These are phyloP conservation scores for Rubia peregrina DNA, from an alignment of 305 asterid species.

Conservation along the genomic window DNA sequence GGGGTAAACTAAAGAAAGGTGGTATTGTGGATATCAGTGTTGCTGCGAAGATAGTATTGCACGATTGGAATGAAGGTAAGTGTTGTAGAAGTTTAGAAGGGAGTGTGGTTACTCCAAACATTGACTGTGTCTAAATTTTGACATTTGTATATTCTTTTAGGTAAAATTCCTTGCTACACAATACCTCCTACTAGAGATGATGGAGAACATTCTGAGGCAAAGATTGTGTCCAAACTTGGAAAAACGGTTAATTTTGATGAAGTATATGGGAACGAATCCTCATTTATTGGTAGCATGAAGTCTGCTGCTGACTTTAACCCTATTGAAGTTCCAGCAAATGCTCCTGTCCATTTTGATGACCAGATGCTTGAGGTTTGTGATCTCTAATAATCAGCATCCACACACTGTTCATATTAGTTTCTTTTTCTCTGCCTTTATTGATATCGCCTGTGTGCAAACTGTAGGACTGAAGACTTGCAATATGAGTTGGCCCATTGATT, in stretches of 20 bases:
- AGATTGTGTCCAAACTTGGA: conserved; percentile 63
- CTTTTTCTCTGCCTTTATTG: neutral
- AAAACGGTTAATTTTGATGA: conserved; percentile 73
- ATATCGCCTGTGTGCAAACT: too few relatives aligned
- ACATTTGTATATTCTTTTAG: conserved; percentile 29
- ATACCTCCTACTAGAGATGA: conserved; percentile 75
- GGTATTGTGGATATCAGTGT: conserved; percentile 73
- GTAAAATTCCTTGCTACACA: conserved; percentile 89
- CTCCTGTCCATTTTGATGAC: conserved; percentile 58
- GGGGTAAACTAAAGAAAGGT: conserved; percentile 93
- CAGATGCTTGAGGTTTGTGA: conserved; percentile 59
- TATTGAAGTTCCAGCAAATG: conserved; percentile 64
- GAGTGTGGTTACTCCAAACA: neutral
- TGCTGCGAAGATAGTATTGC: conserved; percentile 86
- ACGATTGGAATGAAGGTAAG: conserved; percentile 93
- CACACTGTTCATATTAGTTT: neutral
- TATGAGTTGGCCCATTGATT: too few relatives aligned
- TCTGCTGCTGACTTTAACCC: conserved; percentile 62
- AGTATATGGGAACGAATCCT: conserved; percentile 74
- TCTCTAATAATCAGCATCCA: conserved; percentile 8
- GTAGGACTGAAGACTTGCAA: too few relatives aligned
- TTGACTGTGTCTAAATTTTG: neutral
- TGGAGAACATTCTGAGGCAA: conserved; percentile 65
- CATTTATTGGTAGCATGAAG: conserved; percentile 89
- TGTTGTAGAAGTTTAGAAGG: neutral